Conservation (phyloP, 495 filamentous ascomycete species). For the Neurospora terricola region DNA sequence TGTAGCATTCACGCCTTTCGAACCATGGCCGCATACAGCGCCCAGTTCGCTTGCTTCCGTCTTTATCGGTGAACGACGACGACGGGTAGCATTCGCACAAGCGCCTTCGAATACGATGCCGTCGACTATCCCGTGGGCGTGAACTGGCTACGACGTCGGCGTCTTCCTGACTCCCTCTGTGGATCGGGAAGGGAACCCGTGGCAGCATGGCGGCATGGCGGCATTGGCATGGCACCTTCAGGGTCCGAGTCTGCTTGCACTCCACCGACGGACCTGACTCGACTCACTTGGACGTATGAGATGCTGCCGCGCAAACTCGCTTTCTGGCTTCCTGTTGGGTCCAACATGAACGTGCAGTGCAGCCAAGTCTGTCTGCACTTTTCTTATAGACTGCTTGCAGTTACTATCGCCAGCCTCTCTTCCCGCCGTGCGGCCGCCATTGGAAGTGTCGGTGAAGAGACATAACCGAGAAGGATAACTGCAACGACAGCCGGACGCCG, state of each 20-base stretch:
- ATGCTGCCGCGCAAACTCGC: slow-evolving; percentile 14
- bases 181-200: not conserved
- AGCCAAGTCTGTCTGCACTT: not conserved
- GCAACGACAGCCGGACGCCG: not conserved
- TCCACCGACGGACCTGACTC: not conserved
- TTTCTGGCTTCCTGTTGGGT: not conserved
- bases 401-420: not conserved
- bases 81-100: not conserved
- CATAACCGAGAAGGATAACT: not conserved
- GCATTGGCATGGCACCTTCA: not conserved
- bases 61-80: not conserved
- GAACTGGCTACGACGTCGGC: not conserved
- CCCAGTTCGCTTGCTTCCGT: not conserved
- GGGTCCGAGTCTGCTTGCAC: not conserved
- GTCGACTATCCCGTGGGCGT: not conserved
- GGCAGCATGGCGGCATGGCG: not conserved
- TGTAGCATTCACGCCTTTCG: not conserved
- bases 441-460: slow-evolving; percentile 23
- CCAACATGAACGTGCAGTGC: not conserved
- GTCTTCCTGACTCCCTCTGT: not conserved
- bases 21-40: not conserved
- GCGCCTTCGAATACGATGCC: not conserved
- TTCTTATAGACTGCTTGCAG: not conserved
- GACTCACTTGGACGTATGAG: slow-evolving; percentile 14
- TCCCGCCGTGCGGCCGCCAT: not conserved